phyloP scores from a whole-genome alignment of 352 stramenopile species.

The Phytopythium chamaehyphon region DNA sequence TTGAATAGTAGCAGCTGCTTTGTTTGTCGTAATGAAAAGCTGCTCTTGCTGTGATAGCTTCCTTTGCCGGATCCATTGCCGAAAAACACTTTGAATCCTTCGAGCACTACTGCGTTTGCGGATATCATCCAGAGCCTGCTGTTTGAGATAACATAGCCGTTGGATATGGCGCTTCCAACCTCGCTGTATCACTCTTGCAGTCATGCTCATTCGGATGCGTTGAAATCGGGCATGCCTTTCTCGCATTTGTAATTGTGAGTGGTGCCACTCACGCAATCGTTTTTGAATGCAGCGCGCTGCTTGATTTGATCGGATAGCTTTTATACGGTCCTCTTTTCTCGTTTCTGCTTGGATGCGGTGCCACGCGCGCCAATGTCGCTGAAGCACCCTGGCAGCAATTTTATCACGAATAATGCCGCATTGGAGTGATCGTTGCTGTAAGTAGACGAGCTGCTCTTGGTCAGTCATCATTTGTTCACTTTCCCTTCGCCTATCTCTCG shows the following conservation, averaged over 20 bases:
- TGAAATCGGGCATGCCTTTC: background rate
- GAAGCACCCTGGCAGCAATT: conserved; percentile 6
- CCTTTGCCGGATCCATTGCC: no score
- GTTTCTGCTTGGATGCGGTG: background rate
- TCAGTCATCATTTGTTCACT: background rate
- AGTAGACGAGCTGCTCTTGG: background rate
- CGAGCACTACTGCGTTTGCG: no score
- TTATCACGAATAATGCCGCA: no score
- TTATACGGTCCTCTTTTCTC: background rate
- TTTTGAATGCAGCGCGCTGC: background rate
- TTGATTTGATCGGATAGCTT: background rate
- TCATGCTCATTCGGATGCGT: background rate
- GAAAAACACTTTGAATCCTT: no score
- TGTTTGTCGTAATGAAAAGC: no score
- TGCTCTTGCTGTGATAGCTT: no score
- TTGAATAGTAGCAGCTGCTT: no score
- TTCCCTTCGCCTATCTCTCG: conserved; percentile 11
- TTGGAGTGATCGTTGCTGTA: no score
- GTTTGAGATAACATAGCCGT: no score
- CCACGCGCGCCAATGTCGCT: conserved; percentile 13
- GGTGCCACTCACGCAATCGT: no score
- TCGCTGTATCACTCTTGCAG: background rate
- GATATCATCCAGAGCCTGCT: no score
- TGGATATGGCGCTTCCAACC: background rate
- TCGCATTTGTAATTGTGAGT: no score